Base-by-base conservation (phyloP, 768 basidiomycete genomes). In the Leccinum aurantiacum region DNA sequence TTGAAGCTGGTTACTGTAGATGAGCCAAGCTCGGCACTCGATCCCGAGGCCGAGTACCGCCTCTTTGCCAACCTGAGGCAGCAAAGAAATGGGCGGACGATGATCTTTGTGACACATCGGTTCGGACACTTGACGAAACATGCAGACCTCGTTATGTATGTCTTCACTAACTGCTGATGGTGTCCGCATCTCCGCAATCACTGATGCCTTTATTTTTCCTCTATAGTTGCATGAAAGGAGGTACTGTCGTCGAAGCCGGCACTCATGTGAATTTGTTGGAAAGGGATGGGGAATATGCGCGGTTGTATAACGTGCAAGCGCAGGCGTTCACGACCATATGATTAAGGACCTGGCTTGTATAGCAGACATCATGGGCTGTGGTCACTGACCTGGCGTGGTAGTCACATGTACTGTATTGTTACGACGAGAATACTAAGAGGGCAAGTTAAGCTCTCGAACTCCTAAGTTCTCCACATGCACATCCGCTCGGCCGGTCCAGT, bases 71-170 rank as follows among this genome's bases (percentile, higher is more conserved):
- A 65, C 19, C 65, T 77, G 3, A 65, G 67, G 5, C 55, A 54
- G n/a, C 57, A 68, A 29, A 67, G 75, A 46, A 61, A 71, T 15
- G 76, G 72, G 1, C 70, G 74, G 44, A 79, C 77, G 4, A 74
- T 77, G 74, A 67, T 79, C 25, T 78, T 79, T 37, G 74, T 78
- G 5, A 78, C 77, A 0, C 78, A 79, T 61, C 71, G 78, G 5
- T 77, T 75, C 46, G 77, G 73, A 9, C 74, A 77, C 61, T 60
- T 77, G 49, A 77, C 75, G 6, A 74, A 70, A 44, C 58, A 71
- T 35, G 78, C 78, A 0, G 76, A 78, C 55, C 24, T 72, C 4
- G 74, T 79, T 24, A 57, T 79, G 75, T 78, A 54, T 37, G 77
- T 69, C 10, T 11, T 33, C 31, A 31, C 3, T 31, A 4, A 31